Percentiles rank a stretch among this genome's conserved stretches.
phyloP scores from a whole-genome alignment of 805 yeast genomes.

The Nakazawaea peltata region DNA sequence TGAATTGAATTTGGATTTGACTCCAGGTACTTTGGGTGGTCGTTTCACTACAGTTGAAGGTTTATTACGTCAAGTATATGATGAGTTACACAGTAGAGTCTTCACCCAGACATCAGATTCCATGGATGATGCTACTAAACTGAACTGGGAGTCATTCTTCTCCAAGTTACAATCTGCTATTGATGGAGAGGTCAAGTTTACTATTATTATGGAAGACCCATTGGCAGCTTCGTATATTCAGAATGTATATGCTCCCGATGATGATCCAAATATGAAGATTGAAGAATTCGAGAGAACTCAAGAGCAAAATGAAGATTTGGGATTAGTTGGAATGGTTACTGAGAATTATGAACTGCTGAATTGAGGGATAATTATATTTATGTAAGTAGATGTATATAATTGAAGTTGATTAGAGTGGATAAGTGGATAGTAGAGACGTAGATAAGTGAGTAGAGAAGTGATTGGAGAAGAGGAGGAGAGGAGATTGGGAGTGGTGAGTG shows the following conservation, averaged over 20 bases:
- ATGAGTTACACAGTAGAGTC: conserved; percentile 80
- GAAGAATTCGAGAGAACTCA: conserved; percentile 87
- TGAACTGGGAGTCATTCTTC: conserved; percentile 80
- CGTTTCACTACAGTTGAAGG: conserved; percentile 98
- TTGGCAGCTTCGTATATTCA: conserved; percentile 92
- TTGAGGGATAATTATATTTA: neutral
- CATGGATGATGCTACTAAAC: conserved; percentile 70
- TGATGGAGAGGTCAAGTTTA: conserved; percentile 75
- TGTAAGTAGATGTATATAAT: neutral
- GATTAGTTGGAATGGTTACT: conserved; percentile 47
- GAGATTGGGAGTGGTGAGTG: no score
- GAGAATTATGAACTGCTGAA: conserved; percentile 6
- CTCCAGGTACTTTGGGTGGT: conserved; percentile 96
- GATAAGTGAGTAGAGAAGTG: no score
- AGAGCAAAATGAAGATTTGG: conserved; percentile 88
- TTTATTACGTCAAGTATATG: conserved; percentile 76
- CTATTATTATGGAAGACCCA: conserved; percentile 89
- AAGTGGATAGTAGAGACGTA: no score
- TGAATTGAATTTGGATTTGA: conserved; percentile 82
- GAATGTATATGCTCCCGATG: conserved; percentile 98
- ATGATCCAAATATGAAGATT: conserved; percentile 89
- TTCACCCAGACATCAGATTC: conserved; percentile 84
- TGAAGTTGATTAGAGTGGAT: neutral
- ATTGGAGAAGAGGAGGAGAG: no score
- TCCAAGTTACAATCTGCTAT: conserved; percentile 68